Conservation (phyloP, 768 basidiomycete genomes). For the Gelatoporia subvermispora region DNA sequence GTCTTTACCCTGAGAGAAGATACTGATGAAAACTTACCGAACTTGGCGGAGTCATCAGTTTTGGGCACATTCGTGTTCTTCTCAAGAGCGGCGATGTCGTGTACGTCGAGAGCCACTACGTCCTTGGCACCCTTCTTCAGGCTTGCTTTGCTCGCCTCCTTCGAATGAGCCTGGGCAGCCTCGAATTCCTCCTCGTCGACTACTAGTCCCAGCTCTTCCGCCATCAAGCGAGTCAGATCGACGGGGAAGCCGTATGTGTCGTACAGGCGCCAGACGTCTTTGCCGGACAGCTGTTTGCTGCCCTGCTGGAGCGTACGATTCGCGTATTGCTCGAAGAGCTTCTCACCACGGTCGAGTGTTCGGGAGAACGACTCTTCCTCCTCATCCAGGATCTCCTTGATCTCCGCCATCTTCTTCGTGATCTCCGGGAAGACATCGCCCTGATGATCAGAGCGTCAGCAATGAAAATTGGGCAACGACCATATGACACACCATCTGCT, state of each 20-base stretch:
- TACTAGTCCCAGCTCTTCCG: conserved; percentile 80
- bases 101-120: conserved; percentile 90
- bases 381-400: conserved; percentile 94
- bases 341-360: conserved; percentile 96
- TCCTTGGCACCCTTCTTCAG: conserved; percentile 64
- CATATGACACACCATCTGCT: conserved; percentile 65
- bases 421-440: conserved; percentile 91
- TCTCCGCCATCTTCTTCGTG: conserved; percentile 70
- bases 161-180: conserved; percentile 79
- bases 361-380: conserved; percentile 97
- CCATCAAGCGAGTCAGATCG: conserved; percentile 95
- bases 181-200: conserved; percentile 90
- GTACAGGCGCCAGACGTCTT: conserved; percentile 95
- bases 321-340: conserved; percentile 88
- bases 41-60: conserved; percentile 91
- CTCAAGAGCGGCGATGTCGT: conserved; percentile 86
- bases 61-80: conserved; percentile 73
- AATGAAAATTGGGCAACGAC: background rate
- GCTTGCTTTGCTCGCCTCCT: conserved; percentile 86
- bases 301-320: conserved; percentile 58
- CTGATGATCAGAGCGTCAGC: conserved; percentile 34
- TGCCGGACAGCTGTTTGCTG: conserved; percentile 68
- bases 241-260: conserved; percentile 99
- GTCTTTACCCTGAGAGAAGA: background rate
- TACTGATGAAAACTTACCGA: conserved; percentile 23